Percentiles rank a stretch among this genome's conserved stretches.
These are phyloP conservation scores for Hyphodiscus hymeniophilus DNA, from an alignment of 495 filamentous ascomycete genomes.

Conservation along the genomic window DNA sequence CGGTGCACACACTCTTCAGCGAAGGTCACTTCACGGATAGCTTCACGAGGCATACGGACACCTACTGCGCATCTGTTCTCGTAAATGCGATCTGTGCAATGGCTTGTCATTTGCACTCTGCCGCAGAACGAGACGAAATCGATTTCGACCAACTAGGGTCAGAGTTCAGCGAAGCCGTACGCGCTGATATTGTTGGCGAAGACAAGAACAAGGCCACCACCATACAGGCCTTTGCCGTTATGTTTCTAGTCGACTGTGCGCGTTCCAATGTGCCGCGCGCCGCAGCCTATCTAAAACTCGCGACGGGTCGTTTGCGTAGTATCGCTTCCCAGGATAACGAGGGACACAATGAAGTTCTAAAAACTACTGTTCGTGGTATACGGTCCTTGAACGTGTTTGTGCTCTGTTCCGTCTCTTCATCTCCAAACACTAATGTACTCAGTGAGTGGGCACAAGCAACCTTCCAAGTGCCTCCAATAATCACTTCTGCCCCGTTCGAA, in stretches of 20 bases:
- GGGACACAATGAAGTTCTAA: conserved; percentile 15
- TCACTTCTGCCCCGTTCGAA: background rate
- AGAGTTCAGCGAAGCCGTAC: conserved; percentile 29
- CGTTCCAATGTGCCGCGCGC: conserved; percentile 25
- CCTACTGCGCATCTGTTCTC: conserved; percentile 27
- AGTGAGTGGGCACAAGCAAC: conserved; percentile 25
- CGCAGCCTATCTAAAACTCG: conserved; percentile 27
- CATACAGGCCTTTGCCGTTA: conserved; percentile 27
- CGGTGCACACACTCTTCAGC: conserved; percentile 34
- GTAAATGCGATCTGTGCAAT: conserved; percentile 35
- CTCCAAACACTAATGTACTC: conserved; percentile 5
- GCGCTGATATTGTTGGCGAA: conserved; percentile 14
- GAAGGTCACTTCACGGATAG: conserved; percentile 28
- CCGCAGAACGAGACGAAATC: conserved; percentile 13
- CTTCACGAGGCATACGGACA: conserved; percentile 20
- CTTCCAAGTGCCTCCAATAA: conserved; percentile 17
- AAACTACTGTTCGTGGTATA: conserved; percentile 17
- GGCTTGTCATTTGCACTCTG: conserved; percentile 30
- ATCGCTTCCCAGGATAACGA: conserved; percentile 5
- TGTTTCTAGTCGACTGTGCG: conserved; percentile 28
- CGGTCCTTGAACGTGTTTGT: conserved; percentile 22
- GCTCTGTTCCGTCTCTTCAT: background rate
- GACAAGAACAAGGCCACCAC: conserved; percentile 22
- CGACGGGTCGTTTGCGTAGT: conserved; percentile 11
- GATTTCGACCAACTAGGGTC: conserved; percentile 24